Conservation (phyloP, 257 asterid genomes). For the Haberlea rhodopensis region DNA sequence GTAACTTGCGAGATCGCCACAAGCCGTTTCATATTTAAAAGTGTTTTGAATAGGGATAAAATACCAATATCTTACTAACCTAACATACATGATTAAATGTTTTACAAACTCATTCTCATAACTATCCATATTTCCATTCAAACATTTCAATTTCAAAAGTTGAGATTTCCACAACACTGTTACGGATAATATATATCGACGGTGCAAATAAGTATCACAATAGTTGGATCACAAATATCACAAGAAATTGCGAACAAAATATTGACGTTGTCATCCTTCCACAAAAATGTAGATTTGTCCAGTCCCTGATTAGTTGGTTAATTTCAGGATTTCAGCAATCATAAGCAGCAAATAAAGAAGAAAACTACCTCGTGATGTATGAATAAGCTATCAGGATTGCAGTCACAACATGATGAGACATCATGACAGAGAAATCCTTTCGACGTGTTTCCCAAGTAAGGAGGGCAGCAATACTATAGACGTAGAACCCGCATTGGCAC, state of each 20-base stretch:
- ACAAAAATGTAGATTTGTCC: too few species aligned
- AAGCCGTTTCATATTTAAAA: background rate
- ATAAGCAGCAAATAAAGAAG: conserved; percentile 20
- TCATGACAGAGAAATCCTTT: conserved; percentile 88
- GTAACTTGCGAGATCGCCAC: background rate
- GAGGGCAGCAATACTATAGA: conserved; percentile 74
- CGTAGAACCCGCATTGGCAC: conserved; percentile 96
- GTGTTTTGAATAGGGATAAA: background rate
- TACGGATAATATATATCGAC: background rate
- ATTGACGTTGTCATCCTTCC: too few species aligned
- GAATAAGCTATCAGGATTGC: conserved; percentile 68
- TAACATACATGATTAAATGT: too few species aligned
- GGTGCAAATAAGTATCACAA: too few species aligned
- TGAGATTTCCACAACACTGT: background rate
- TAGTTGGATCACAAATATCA: background rate
- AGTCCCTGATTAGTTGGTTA: background rate
- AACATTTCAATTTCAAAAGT: background rate
- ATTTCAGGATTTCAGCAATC: conserved; percentile 22
- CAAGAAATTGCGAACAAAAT: background rate
- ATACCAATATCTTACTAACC: background rate
- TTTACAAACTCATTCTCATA: background rate
- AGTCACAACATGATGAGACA: conserved; percentile 88
- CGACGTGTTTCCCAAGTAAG: conserved; percentile 91
- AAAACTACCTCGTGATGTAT: conserved; percentile 62
- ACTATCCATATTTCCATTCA: background rate